A percentile compares a stretch with the other conserved stretches of the same genome.
Evolutionary conservation across 2,329 filamentous ascomycete genomes (phyloP).

Genomic region (Trichophyton simii): DNA sequence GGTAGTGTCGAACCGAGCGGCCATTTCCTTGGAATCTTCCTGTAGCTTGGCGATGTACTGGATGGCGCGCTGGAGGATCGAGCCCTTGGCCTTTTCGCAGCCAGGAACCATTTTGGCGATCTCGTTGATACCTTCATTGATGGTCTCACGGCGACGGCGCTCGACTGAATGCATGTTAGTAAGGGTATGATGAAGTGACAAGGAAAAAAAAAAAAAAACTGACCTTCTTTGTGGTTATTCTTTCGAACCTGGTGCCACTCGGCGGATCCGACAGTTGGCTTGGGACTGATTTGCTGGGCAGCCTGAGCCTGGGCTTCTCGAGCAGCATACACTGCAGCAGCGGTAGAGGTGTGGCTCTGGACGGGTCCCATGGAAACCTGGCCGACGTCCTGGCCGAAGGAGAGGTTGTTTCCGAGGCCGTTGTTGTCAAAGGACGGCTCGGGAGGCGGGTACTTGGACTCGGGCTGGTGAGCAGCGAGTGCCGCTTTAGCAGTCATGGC

Average conservation of each 20-base stretch:
- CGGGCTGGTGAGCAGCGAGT: conserved; percentile 32
- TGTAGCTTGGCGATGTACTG: conserved; percentile 81
- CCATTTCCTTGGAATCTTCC: conserved; percentile 33
- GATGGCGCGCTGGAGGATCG: conserved; percentile 84
- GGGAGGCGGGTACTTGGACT: conserved; percentile 32
- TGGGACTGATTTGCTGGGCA: conserved; percentile 35
- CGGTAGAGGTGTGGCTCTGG: conserved; percentile 42
- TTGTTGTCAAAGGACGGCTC: conserved; percentile 13
- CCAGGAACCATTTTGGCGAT: conserved; percentile 94
- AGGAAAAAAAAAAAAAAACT: conserved; percentile 19
- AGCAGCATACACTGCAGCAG: conserved; percentile 44
- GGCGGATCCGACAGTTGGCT: conserved; percentile 85
- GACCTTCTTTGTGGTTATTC: conserved; percentile 98
- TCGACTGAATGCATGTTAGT: conserved; percentile 53
- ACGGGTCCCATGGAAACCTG: conserved; percentile 24
- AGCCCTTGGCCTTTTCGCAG: conserved; percentile 98
- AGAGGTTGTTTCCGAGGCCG: conserved; percentile 11
- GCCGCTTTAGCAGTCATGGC: conserved; percentile 37
- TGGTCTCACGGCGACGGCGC: conserved; percentile 88
- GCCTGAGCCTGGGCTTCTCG: conserved; percentile 39
- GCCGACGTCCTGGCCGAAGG: conserved; percentile 30
- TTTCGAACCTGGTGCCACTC: conserved; percentile 97
- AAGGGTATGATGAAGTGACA: too few species aligned
- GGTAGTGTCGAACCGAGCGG: conserved; percentile 31
- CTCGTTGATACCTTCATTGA: conserved; percentile 98